These are phyloP conservation scores for Zalerion maritima DNA, from an alignment of 495 filamentous ascomycete genomes.

Conservation along the genomic window DNA sequence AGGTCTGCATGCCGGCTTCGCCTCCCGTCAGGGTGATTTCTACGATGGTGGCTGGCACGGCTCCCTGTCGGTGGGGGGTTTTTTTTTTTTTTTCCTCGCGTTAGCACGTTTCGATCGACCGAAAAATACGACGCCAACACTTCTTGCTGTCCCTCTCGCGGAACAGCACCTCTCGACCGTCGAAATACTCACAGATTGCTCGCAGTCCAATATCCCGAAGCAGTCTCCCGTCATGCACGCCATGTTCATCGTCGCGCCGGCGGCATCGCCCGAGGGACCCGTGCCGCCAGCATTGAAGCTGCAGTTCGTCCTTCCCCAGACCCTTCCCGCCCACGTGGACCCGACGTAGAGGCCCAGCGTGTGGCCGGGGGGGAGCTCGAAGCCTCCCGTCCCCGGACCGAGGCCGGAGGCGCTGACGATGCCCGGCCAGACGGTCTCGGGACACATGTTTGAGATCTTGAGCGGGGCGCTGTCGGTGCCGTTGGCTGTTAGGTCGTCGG, in stretches of 20 bases:
- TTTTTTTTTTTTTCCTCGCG: no score
- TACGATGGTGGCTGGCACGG: slow-evolving; percentile 52
- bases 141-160: no score
- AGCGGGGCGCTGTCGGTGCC: no score
- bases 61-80: slow-evolving; percentile 38
- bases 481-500: no score
- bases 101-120: no score
- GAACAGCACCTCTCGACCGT: no score
- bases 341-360: slow-evolving; percentile 41
- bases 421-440: slow-evolving; percentile 54
- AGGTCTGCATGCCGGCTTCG: slow-evolving; percentile 43
- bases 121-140: no score
- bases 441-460: slow-evolving; percentile 50
- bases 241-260: slow-evolving; percentile 14
- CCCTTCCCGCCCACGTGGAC: slow-evolving; percentile 58
- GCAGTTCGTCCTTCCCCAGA: slow-evolving; percentile 77
- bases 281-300: slow-evolving; percentile 47
- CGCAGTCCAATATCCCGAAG: slow-evolving; percentile 47
- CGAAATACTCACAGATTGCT: slow-evolving; percentile 38
- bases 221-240: slow-evolving; percentile 69
- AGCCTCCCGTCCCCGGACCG: slow-evolving; percentile 46
- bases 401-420: slow-evolving; percentile 52
- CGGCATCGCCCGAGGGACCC: slow-evolving; percentile 28
- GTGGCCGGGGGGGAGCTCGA: slow-evolving; percentile 38
- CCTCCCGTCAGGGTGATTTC: slow-evolving; percentile 58